Conservation (phyloP, 148 eudicot genomes). For the Rhododendron molle region DNA sequence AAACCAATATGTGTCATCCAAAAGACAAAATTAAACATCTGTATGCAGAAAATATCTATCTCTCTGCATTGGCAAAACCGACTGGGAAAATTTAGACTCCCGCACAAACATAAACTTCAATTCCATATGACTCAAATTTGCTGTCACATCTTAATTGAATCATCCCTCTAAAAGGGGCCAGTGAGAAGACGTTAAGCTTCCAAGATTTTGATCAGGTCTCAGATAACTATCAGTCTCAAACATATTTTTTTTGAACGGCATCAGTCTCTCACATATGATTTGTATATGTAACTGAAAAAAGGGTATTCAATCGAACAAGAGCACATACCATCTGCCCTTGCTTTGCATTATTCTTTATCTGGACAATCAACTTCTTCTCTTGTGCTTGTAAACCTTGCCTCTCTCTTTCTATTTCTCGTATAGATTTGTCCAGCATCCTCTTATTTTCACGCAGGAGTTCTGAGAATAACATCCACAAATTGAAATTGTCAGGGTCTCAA, state of each 20-base stretch:
- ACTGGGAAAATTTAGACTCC: neutral
- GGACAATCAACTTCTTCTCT: slow-evolving; percentile 87
- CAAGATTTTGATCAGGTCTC: neutral
- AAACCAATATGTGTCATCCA: slow-evolving; percentile 1
- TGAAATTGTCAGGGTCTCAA: neutral
- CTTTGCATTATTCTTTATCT: slow-evolving; percentile 96
- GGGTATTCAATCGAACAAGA: neutral
- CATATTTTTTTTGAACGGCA: neutral
- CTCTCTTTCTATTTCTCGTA: slow-evolving; percentile 94
- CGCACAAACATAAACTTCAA: neutral
- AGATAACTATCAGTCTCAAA: neutral
- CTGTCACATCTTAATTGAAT: neutral
- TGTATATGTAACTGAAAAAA: neutral
- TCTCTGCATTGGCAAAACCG: neutral
- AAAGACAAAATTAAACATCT: neutral
- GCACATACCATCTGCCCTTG: slow-evolving; percentile 95
- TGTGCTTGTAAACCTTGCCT: slow-evolving; percentile 93
- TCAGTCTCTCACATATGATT: neutral
- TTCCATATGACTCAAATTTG: neutral
- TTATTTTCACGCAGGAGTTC: slow-evolving; percentile 96
- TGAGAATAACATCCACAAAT: slow-evolving; percentile 25
- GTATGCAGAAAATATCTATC: neutral
- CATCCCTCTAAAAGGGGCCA: neutral
- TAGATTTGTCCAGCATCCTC: slow-evolving; percentile 95
- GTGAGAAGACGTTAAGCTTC: neutral